These are phyloP conservation scores for Yamadazyma sp. DNA, from an alignment of 805 yeast genomes.

Conservation along the genomic window DNA sequence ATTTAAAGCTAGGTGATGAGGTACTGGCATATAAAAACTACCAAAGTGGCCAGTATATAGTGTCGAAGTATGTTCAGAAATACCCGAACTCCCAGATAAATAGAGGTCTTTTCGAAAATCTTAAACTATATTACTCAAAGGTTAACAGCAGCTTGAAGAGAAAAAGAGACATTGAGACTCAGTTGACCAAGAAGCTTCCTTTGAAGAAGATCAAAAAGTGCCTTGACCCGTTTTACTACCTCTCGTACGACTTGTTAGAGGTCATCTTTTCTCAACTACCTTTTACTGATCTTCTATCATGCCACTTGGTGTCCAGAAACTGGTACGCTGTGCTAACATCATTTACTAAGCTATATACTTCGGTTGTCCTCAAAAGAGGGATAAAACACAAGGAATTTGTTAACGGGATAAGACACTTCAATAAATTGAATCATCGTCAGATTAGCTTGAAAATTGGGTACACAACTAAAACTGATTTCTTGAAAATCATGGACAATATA, in stretches of 20 bases:
- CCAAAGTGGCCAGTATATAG: conserved; percentile 38
- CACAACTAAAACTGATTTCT: conserved; percentile 27
- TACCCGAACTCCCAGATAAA: conserved; percentile 18
- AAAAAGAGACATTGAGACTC: conserved; percentile 19
- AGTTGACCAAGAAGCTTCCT: conserved; percentile 2
- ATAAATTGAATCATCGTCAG: conserved; percentile 20
- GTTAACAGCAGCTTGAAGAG: conserved; percentile 25
- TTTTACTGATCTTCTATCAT: conserved; percentile 22
- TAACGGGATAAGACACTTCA: conserved; percentile 29
- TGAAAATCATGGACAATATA: conserved; percentile 27
- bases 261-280: conserved; percentile 25
- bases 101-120: conserved; percentile 22
- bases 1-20: conserved; percentile 22
- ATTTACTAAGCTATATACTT: conserved; percentile 27
- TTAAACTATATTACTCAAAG: conserved; percentile 23
- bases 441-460: conserved; percentile 21
- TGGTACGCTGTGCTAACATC: conserved; percentile 32
- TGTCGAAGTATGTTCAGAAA: conserved; percentile 32
- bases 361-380: conserved; percentile 24
- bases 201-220: conserved; percentile 11
- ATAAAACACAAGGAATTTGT: conserved; percentile 29
- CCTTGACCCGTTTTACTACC: conserved; percentile 27
- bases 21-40: conserved; percentile 36
- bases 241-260: conserved; percentile 33
- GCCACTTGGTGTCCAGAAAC: conserved; percentile 32